Evolutionary conservation across 805 yeast species (phyloP).

Genomic region (Kurtzmaniella cleridarum): DNA sequence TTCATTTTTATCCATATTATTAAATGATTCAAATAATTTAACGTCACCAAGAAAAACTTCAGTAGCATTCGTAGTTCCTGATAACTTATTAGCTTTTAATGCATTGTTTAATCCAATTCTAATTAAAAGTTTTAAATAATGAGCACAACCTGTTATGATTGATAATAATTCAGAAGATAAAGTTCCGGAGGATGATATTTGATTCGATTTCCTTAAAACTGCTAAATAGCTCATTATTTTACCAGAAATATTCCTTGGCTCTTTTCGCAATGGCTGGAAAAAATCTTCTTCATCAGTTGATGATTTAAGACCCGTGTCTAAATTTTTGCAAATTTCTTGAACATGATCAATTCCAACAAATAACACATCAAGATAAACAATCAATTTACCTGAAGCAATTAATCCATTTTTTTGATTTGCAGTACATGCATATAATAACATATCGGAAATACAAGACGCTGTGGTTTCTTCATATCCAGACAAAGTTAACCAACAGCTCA

Average conservation of each 20-base stretch:
- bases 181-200: conserved; percentile 32
- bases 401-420: conserved; percentile 67
- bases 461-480: conserved; percentile 88
- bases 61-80: conserved; percentile 55
- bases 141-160: conserved; percentile 87
- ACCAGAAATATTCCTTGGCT: conserved; percentile 84
- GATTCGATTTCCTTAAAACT: conserved; percentile 58
- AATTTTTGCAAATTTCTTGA: conserved; percentile 14
- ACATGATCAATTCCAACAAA: conserved; percentile 69
- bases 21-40: conserved; percentile 24
- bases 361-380: conserved; percentile 67
- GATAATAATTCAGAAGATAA: conserved; percentile 66
- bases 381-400: conserved; percentile 62
- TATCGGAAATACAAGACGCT: conserved; percentile 84
- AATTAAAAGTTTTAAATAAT: conserved; percentile 79
- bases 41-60: conserved; percentile 57
- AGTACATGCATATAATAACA: conserved; percentile 79
- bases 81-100: conserved; percentile 55
- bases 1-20: conserved; percentile 1
- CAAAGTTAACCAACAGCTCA: conserved; percentile 78
- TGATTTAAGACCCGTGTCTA: not conserved
- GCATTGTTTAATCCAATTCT: conserved; percentile 77
- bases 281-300: conserved; percentile 11
- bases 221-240: conserved; percentile 88
- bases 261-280: conserved; percentile 41